A percentile compares a stretch with the other conserved stretches of the same genome.
Evolutionary conservation across 805 yeast genomes (phyloP).

Genomic region (Teunomyces pallodes): DNA sequence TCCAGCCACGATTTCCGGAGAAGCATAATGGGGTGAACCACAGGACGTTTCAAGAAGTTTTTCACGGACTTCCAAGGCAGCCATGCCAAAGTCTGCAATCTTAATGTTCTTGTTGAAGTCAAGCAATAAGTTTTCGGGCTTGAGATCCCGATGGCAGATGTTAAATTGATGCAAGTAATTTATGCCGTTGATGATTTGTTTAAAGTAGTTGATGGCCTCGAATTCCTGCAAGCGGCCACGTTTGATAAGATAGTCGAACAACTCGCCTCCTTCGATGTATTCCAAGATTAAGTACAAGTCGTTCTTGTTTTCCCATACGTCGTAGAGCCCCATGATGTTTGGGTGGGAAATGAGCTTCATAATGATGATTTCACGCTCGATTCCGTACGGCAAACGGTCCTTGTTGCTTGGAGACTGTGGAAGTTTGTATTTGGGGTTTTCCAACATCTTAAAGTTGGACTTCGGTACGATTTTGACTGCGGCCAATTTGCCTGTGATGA

Average conservation of each 20-base stretch:
- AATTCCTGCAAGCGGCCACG: conserved; percentile 83
- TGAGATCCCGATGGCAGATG: conserved; percentile 84
- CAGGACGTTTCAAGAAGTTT: conserved; percentile 89
- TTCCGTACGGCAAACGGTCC: conserved; percentile 70
- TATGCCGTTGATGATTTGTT: conserved; percentile 81
- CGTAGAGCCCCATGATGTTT: conserved; percentile 74
- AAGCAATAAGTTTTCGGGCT: conserved; percentile 75
- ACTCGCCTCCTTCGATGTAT: conserved; percentile 96
- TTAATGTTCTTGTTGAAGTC: conserved; percentile 87
- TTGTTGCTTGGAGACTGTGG: conserved; percentile 41
- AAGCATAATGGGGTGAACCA: conserved; percentile 98
- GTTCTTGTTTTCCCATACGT: conserved; percentile 84
- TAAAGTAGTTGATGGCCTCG: conserved; percentile 87
- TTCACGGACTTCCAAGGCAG: conserved; percentile 85
- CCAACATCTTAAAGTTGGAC: conserved; percentile 54
- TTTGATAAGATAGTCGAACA: conserved; percentile 87
- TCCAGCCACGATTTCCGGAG: conserved; percentile 97
- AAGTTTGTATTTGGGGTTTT: conserved; percentile 45
- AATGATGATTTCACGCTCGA: conserved; percentile 80
- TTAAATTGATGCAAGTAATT: conserved; percentile 82
- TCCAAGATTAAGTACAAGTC: conserved; percentile 85
- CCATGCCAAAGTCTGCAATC: conserved; percentile 99
- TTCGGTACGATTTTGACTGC: conserved; percentile 97
- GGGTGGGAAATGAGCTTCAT: conserved; percentile 80
- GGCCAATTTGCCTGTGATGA: conserved; percentile 81